phyloP scores from a whole-genome alignment of 331 rosid species.

The Rhamnella rubrinervis region DNA sequence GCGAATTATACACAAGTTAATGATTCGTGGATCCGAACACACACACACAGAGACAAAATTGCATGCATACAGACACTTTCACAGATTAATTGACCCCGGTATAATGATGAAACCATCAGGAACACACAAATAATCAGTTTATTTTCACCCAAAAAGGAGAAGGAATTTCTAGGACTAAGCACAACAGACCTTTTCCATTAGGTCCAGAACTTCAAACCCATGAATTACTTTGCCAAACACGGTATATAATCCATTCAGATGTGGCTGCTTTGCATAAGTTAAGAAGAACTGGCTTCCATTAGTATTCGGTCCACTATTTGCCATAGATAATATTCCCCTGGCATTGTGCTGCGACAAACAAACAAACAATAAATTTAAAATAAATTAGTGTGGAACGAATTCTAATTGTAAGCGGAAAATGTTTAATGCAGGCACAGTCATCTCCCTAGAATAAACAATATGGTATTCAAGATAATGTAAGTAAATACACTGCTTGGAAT shows the following conservation, averaged over 20 bases:
- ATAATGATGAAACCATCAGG: not conserved
- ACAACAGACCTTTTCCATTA: constrained; percentile 86
- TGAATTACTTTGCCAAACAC: constrained; percentile 90
- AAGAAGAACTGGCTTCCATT: constrained; percentile 93
- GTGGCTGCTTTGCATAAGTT: constrained; percentile 82
- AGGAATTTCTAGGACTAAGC: not conserved
- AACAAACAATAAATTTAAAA: not conserved
- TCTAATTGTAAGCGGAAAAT: not conserved
- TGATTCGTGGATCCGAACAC: not conserved
- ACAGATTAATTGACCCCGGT: not conserved
- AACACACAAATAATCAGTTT: not conserved
- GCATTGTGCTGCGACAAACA: constrained; percentile 76
- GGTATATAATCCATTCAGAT: constrained; percentile 80
- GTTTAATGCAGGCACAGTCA: not conserved
- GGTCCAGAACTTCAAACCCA: constrained; percentile 95
- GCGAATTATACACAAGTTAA: no score
- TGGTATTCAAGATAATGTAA: not conserved
- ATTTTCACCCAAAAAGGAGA: not conserved
- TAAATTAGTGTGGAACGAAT: not conserved
- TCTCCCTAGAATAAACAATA: not conserved
- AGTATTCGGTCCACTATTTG: constrained; percentile 93
- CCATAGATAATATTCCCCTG: constrained; percentile 87
- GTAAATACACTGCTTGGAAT: not conserved
- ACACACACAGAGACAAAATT: not conserved
- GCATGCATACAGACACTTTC: not conserved